phyloP scores from a whole-genome alignment of 176 grass and related monocot species.

The Alloteropsis semialata region DNA sequence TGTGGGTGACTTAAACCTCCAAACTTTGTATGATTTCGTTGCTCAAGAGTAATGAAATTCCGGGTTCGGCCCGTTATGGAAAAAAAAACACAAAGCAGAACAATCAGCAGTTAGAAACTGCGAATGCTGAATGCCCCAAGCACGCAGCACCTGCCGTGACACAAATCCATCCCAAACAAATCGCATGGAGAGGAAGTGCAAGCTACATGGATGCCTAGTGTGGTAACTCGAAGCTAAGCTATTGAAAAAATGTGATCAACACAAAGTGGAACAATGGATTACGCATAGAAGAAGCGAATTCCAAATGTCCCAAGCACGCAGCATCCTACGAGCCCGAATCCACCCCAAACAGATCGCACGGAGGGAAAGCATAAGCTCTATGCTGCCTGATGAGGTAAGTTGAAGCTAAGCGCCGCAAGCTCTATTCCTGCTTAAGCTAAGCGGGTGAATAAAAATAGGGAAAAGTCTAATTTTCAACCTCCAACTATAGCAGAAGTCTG shows the following conservation, averaged over 20 bases:
- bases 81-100: background rate
- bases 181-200: too few species aligned
- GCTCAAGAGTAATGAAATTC: too few species aligned
- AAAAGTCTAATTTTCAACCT: too few species aligned
- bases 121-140: background rate
- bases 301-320: background rate
- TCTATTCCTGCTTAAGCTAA: too few species aligned
- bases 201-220: background rate
- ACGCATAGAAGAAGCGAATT: background rate
- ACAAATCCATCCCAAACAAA: background rate
- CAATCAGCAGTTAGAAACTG: background rate
- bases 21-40: too few species aligned
- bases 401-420: too few species aligned
- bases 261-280: background rate
- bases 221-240: background rate
- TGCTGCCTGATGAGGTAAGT: too few species aligned
- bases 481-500: too few species aligned
- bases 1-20: too few species aligned
- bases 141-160: background rate
- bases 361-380: too few species aligned
- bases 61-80: too few species aligned
- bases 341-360: background rate
- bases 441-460: too few species aligned
- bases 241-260: background rate
- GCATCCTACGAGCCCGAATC: background rate